phyloP scores from a whole-genome alignment of 768 basidiomycete genomes.

The Agaricus blazei region DNA sequence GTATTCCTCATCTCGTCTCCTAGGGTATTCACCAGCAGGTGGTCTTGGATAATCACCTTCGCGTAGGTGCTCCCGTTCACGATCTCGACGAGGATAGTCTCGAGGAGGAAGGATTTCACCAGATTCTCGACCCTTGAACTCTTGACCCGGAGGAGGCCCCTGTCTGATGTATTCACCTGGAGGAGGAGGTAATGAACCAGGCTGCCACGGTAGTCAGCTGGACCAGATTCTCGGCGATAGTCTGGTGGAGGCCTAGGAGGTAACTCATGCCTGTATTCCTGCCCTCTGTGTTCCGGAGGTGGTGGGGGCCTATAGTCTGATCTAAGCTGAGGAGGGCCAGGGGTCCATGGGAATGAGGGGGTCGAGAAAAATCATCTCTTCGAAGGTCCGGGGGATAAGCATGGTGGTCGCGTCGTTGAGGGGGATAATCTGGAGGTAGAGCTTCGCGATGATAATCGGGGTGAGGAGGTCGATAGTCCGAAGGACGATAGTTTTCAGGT shows the following conservation, averaged over 20 bases:
- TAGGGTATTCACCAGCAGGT: constrained; percentile 5
- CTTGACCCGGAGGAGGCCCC: constrained; percentile 2
- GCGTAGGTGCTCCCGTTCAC: constrained; percentile 5
- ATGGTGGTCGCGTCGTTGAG: constrained; percentile 5
- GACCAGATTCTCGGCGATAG: neutral
- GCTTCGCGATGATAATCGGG: constrained; percentile 5
- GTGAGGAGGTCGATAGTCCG: constrained; percentile 6
- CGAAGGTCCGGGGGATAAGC: constrained; percentile 4
- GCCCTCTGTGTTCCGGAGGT: constrained; percentile 6
- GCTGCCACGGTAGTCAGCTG: constrained; percentile 7
- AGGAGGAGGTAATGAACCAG: constrained; percentile 9
- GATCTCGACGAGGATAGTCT: constrained; percentile 4
- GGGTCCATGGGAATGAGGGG: constrained; percentile 1
- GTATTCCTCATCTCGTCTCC: constrained; percentile 7
- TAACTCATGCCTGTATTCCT: constrained; percentile 3
- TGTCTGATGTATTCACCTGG: constrained; percentile 5
- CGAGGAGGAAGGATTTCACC: constrained; percentile 4
- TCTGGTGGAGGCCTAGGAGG: constrained; percentile 5
- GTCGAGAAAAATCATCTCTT: constrained; percentile 7
- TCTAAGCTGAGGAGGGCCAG: constrained; percentile 10
- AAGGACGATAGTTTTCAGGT: constrained; percentile 5
- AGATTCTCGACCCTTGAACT: constrained; percentile 7
- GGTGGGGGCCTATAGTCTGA: constrained; percentile 6
- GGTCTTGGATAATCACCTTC: constrained; percentile 7
- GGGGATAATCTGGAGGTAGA: constrained; percentile 2